Evolutionary conservation across 2,329 filamentous ascomycete genomes (phyloP).

Genomic region (Apiospora saccharicola): DNA sequence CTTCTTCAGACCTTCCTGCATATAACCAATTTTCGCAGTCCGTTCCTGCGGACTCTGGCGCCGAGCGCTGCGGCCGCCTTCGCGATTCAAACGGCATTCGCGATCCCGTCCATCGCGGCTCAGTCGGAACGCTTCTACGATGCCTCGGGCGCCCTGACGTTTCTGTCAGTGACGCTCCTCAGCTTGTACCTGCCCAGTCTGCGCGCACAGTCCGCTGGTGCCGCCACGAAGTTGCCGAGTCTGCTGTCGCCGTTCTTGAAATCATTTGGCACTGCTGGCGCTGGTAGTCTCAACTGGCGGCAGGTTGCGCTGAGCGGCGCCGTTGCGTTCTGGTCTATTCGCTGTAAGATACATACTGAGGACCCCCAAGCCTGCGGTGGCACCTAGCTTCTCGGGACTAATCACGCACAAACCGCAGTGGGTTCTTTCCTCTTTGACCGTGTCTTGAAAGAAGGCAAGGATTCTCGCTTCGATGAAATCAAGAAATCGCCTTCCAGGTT

Average conservation of each 20-base stretch:
- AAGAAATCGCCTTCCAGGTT: slow-evolving; percentile 47
- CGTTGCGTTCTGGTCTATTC: slow-evolving; percentile 63
- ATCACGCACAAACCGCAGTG: slow-evolving; percentile 50
- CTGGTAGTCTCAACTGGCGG: slow-evolving; percentile 65
- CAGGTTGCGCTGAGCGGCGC: slow-evolving; percentile 50
- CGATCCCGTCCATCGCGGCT: slow-evolving; percentile 65
- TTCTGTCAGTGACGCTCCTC: slow-evolving; percentile 68
- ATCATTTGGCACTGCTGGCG: slow-evolving; percentile 40
- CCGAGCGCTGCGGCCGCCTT: slow-evolving; percentile 69
- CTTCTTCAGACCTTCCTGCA: slow-evolving; percentile 58
- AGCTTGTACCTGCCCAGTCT: slow-evolving; percentile 68
- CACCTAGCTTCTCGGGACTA: neutral
- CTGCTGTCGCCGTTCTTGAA: slow-evolving; percentile 53
- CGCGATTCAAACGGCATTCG: slow-evolving; percentile 68
- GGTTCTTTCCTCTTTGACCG: slow-evolving; percentile 70
- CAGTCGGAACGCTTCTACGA: slow-evolving; percentile 75
- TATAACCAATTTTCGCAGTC: slow-evolving; percentile 66
- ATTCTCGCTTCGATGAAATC: slow-evolving; percentile 57
- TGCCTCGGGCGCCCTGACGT: slow-evolving; percentile 70
- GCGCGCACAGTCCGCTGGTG: slow-evolving; percentile 58
- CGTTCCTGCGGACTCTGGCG: slow-evolving; percentile 68
- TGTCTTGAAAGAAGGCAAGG: slow-evolving; percentile 64
- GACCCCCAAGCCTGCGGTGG: neutral
- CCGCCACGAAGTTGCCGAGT: slow-evolving; percentile 51
- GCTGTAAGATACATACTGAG: slow-evolving; percentile 50